Evolutionary conservation across 129 eudicot species (phyloP), one percentile per base, ranked within the genome.

Genomic region (Flaveria bidentis): DNA sequence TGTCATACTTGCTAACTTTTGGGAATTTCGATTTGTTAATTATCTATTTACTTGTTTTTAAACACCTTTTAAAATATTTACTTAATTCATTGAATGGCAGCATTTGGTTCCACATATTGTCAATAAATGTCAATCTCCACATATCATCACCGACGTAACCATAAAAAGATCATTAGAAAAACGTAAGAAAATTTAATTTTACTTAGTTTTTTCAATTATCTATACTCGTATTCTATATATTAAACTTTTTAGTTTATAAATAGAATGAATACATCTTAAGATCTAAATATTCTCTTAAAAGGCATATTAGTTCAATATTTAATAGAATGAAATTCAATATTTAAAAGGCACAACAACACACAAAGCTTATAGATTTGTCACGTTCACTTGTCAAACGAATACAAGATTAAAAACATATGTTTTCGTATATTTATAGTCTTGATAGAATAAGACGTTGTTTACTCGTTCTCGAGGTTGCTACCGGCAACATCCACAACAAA

Each of bases 401-500:
- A 73, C 50, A 80, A 64, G 61, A 73, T 25, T 17, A 67, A 25
- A 53, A 20, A 42, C 20, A 7, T 26, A 16, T 26, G 42, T 26
- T 39, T 72, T 63, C 15, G 63, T 80, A 44, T 25, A 12, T 65
- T 53, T 65, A 55, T 22, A 4, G 6, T 36, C 49, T 13, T 16
- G 36, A 30, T 30, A 5, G 5, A 36, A 36, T 36, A 36, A 36
- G 7, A 36, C 5, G 22, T 22, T 20, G 23, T 14, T 80, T 49
- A 80, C 39, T 74, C 84, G 2, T 67, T 73, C 23, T 85, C 86
- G 4, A 94, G 86, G 18, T 91, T 86, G 94, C 96, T 89, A 9
- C 96, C 92, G 11, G 96, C 97, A 33, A 95, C 99, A 53, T 95
- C 99, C 25, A 95, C 96, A 0, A 95, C 99, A 46, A 95, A 95